phyloP scores from a whole-genome alignment of 2,329 filamentous ascomycete species.

The Aspergillus tamarii region DNA sequence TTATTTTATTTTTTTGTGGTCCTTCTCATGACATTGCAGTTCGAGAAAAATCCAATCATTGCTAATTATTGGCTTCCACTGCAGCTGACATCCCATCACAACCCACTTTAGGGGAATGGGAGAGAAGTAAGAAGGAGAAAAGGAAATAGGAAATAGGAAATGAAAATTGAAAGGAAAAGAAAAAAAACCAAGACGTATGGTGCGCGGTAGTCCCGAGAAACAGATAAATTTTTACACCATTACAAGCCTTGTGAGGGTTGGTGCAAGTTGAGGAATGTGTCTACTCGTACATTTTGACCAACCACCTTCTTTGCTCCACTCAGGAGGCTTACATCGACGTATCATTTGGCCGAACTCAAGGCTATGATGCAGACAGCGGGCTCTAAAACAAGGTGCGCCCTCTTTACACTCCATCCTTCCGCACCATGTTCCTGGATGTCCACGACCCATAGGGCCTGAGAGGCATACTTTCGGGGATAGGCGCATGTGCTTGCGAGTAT shows the following conservation, averaged over 20 bases:
- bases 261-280: constrained; percentile 9
- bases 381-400: not conserved
- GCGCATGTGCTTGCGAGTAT: constrained; percentile 12
- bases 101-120: not conserved
- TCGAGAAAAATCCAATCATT: not conserved
- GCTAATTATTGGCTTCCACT: not conserved
- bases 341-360: constrained; percentile 1
- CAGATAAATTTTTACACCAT: not conserved
- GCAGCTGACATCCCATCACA: not conserved
- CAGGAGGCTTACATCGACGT: constrained; percentile 6
- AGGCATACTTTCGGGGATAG: constrained; percentile 6
- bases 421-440: constrained; percentile 4
- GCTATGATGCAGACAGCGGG: not conserved
- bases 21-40: not conserved
- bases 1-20: not conserved
- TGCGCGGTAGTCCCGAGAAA: not conserved
- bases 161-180: no score
- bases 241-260: constrained; percentile 3
- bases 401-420: not conserved
- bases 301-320: constrained; percentile 14
- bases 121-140: not conserved
- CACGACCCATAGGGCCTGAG: not conserved
- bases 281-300: constrained; percentile 6
- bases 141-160: not conserved
- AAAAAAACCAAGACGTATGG: not conserved